Percentiles rank a stretch among this genome's conserved stretches.
phyloP scores from a whole-genome alignment of 768 basidiomycete species.

The Pulveroboletus frians region DNA sequence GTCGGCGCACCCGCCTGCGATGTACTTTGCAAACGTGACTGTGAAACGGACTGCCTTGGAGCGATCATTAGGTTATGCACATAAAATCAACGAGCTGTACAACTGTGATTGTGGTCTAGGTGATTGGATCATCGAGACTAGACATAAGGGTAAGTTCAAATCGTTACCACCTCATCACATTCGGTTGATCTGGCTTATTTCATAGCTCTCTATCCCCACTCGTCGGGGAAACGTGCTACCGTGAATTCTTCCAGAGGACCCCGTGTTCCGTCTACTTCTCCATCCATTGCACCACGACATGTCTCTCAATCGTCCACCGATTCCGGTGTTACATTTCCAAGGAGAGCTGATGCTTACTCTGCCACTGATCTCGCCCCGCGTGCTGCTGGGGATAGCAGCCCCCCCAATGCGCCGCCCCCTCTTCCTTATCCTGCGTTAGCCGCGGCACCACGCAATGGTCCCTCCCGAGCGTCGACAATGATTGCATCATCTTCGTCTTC shows the following conservation, averaged over 20 bases:
- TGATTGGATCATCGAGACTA: constrained; percentile 66
- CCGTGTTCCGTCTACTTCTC: constrained; percentile 37
- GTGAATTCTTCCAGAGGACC: constrained; percentile 19
- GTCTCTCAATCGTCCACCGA: constrained; percentile 66
- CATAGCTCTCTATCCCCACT: constrained; percentile 18
- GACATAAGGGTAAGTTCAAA: constrained; percentile 43
- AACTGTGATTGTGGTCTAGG: constrained; percentile 69
- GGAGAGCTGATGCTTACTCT: constrained; percentile 68
- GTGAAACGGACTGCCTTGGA: constrained; percentile 54
- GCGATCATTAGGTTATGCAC: constrained; percentile 66
- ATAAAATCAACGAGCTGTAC: constrained; percentile 79
- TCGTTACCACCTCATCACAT: neutral
- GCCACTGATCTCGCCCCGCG: constrained; percentile 69
- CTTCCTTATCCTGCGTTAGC: constrained; percentile 77
- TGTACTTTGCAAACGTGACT: constrained; percentile 65
- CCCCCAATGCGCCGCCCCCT: constrained; percentile 51
- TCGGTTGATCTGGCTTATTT: constrained; percentile 3
- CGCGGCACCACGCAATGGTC: constrained; percentile 23
- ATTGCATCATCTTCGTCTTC: constrained; percentile 42
- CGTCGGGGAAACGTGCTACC: constrained; percentile 25
- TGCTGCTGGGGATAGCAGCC: constrained; percentile 41
- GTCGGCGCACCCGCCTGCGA: constrained; percentile 53
- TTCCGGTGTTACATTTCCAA: constrained; percentile 76
- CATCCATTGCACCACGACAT: constrained; percentile 56
- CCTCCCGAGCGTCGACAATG: constrained; percentile 29